A percentile compares a stretch with the other conserved stretches of the same genome.
Evolutionary conservation across 345 rosid species (phyloP).

Genomic region (Chamaenerion angustifolium): DNA sequence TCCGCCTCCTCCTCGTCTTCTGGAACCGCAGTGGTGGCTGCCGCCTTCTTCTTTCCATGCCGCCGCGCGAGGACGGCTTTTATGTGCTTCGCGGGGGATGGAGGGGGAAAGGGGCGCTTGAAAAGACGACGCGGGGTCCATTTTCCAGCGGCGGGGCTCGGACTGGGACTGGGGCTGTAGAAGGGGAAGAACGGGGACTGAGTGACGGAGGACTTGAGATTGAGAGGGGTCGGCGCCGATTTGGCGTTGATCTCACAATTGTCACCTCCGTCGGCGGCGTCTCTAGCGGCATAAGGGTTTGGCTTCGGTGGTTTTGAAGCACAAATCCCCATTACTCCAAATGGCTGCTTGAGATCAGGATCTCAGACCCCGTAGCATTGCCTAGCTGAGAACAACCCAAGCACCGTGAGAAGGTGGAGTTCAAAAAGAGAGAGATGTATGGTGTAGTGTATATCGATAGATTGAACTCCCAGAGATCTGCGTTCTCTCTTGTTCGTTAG

Average conservation of each 20-base stretch:
- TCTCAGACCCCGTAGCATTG: slow-evolving; percentile 4
- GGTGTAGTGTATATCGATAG: neutral
- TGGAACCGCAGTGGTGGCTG: slow-evolving; percentile 22
- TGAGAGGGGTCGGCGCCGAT: slow-evolving; percentile 15
- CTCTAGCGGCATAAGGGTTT: slow-evolving; percentile 43
- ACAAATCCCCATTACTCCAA: slow-evolving; percentile 47
- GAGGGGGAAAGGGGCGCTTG: slow-evolving; percentile 70
- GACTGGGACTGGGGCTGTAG: slow-evolving; percentile 16
- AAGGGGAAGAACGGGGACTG: slow-evolving; percentile 11
- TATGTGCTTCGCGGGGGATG: slow-evolving; percentile 91
- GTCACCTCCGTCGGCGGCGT: slow-evolving; percentile 18
- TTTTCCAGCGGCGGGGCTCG: slow-evolving; percentile 12
- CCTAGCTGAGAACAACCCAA: neutral
- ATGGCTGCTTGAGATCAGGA: neutral
- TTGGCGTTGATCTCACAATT: slow-evolving; percentile 16
- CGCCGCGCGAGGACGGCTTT: slow-evolving; percentile 53
- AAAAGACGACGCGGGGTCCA: slow-evolving; percentile 64
- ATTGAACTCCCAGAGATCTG: neutral
- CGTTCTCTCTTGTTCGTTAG: neutral
- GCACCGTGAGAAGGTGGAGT: neutral
- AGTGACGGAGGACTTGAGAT: slow-evolving; percentile 6
- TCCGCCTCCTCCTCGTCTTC: slow-evolving; percentile 36
- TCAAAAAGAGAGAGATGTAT: neutral
- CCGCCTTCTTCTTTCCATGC: slow-evolving; percentile 29
- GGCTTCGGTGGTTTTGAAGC: slow-evolving; percentile 53